Conservation (phyloP, 1,284 basidiomycete genomes). For the Heterobasidion parviporum region DNA sequence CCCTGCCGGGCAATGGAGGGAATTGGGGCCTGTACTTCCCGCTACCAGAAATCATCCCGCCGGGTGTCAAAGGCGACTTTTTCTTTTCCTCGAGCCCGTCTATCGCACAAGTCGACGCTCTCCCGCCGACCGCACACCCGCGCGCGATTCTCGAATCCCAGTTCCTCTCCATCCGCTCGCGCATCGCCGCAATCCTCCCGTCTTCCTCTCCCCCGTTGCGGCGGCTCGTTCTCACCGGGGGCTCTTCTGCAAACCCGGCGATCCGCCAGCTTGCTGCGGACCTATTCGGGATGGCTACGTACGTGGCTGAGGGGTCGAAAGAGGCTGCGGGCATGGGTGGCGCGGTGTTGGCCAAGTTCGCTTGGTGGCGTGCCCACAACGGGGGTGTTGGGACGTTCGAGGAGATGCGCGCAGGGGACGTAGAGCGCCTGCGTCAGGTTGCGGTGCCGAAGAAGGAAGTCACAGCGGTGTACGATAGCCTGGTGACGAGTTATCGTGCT, state of each 20-base stretch:
- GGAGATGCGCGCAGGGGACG: constrained; percentile 46
- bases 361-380: constrained; percentile 51
- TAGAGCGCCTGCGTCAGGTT: constrained; percentile 45
- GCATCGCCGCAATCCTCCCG: constrained; percentile 62
- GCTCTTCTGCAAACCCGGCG: constrained; percentile 67
- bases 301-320: constrained; percentile 49
- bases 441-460: constrained; percentile 41
- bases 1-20: constrained; percentile 54
- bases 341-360: constrained; percentile 59
- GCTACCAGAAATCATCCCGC: constrained; percentile 80
- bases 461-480: constrained; percentile 20
- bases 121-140: constrained; percentile 51
- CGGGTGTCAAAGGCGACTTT: constrained; percentile 59
- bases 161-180: constrained; percentile 70
- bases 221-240: constrained; percentile 74
- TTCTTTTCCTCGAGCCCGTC: constrained; percentile 25
- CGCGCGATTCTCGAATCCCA: constrained; percentile 85
- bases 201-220: constrained; percentile 47
- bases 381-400: constrained; percentile 46
- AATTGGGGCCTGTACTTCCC: constrained; percentile 66
- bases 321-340: constrained; percentile 69
- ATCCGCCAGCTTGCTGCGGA: constrained; percentile 76
- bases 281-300: constrained; percentile 69
- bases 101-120: constrained; percentile 21
- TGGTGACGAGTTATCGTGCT: constrained; percentile 27